Evolutionary conservation across 768 basidiomycete species (phyloP).

Genomic region (Phaeolepiota aurea): DNA sequence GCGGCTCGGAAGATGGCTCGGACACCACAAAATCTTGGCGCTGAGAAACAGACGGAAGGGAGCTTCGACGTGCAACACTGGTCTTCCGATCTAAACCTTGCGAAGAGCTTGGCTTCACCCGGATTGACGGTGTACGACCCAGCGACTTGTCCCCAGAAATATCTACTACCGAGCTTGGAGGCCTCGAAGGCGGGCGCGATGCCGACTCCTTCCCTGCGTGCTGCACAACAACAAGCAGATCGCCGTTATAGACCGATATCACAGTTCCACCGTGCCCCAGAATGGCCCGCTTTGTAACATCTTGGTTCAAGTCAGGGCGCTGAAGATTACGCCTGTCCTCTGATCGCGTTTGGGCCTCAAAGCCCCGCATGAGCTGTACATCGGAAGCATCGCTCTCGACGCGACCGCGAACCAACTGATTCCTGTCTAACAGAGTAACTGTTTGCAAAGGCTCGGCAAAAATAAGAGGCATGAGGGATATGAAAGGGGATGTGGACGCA

Average conservation of each 20-base stretch:
- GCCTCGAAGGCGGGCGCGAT: conserved; percentile 60
- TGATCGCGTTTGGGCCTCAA: conserved; percentile 38
- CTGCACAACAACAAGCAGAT: conserved; percentile 64
- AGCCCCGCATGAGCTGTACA: conserved; percentile 45
- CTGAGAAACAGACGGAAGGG: conserved; percentile 68
- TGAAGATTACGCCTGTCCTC: conserved; percentile 23
- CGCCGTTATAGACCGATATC: conserved; percentile 69
- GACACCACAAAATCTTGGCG: conserved; percentile 47
- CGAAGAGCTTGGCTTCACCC: conserved; percentile 64
- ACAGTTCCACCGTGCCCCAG: conserved; percentile 55
- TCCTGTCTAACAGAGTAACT: conserved; percentile 59
- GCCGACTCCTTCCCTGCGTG: conserved; percentile 37
- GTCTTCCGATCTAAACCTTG: conserved; percentile 70
- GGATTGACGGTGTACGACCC: conserved; percentile 63
- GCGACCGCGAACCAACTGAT: conserved; percentile 54
- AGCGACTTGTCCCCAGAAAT: conserved; percentile 31
- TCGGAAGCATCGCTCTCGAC: conserved; percentile 64
- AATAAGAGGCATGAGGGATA: conserved; percentile 55
- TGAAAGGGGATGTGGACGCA: conserved; percentile 25
- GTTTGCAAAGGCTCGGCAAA: conserved; percentile 72
- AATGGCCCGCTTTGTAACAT: conserved; percentile 25
- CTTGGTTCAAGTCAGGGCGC: conserved; percentile 20
- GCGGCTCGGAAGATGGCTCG: conserved; percentile 61
- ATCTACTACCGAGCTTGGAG: conserved; percentile 54
- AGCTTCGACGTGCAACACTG: conserved; percentile 66